Evolutionary conservation across 305 asterid genomes (phyloP), one percentile per base, ranked within the genome.

Genomic region (Withania somnifera): DNA sequence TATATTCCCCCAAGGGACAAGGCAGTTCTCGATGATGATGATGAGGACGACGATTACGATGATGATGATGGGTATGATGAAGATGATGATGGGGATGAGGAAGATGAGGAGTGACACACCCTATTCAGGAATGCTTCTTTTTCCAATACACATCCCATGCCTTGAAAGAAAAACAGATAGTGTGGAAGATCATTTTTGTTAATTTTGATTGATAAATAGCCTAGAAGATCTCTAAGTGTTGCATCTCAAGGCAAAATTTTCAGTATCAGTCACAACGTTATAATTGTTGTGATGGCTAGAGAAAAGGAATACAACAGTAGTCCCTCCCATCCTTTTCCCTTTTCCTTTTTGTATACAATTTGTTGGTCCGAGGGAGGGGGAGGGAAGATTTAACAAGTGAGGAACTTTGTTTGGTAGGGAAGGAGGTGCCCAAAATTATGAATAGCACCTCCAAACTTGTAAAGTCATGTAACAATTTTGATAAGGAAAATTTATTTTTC

Each of bases 401-500:
- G 57, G 14, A 13, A 45, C 11, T 42, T 20, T 42, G 22, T 42
- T 71, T 71, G 56, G 42, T 26, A 26, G 42, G 15, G 57, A 42
- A 22, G 15, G 79, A 73, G 60, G 79, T 73, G 42, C 60, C 60
- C 45, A 47, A 47, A 47, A 14, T 9, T 47, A 73, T 73, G 79
- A 73, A 73, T 26, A 47, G 40, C 20, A 47, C 60, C 79, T 47
- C 58, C 79, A 47, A 73, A 47, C 60, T 7, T 73, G 79, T 73
- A 73, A 73, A 73, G 57, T 15, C 1, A 8, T 73, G 79, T 73
- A 73, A 47, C 79, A 73, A 47, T 73, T 73, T 73, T 73, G 60
- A 73, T 45, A 60, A 24, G 79, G 6, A 73, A 73, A 47, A 24
- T 47, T 73, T 1, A n/a, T 19, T 42, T 45, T 67, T 45, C 15